These are phyloP conservation scores for Claviceps maximensis DNA, from an alignment of 2,329 filamentous ascomycete species.

Conservation along the genomic window DNA sequence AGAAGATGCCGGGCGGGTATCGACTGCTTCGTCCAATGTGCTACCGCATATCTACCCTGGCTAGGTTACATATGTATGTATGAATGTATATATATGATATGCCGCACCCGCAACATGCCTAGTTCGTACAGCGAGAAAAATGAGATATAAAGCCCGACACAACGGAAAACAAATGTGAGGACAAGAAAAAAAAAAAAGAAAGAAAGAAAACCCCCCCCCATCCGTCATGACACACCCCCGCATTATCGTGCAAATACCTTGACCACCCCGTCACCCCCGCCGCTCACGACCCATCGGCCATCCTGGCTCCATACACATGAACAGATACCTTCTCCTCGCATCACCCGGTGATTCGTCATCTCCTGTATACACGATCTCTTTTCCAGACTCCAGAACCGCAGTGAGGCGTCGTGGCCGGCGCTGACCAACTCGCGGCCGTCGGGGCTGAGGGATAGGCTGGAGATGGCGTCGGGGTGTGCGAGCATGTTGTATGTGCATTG, in stretches of 20 bases:
- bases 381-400: conserved; percentile 94
- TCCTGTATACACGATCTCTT: conserved; percentile 93
- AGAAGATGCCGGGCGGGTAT: conserved; percentile 20
- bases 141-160: too few species aligned
- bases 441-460: conserved; percentile 78
- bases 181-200: not conserved
- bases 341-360: conserved; percentile 81
- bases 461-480: conserved; percentile 86
- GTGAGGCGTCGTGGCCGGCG: conserved; percentile 85
- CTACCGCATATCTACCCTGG: conserved; percentile 5
- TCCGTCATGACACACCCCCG: not conserved
- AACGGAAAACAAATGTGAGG: not conserved
- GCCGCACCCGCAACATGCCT: conserved; percentile 6
- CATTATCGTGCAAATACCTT: conserved; percentile 64
- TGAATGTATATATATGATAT: not conserved
- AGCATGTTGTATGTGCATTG: conserved; percentile 99
- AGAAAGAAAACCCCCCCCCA: not conserved
- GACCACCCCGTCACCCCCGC: conserved; percentile 86
- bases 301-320: conserved; percentile 92
- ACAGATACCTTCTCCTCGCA: conserved; percentile 93
- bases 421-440: conserved; percentile 91
- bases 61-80: not conserved
- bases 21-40: conserved; percentile 14
- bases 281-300: conserved; percentile 86
- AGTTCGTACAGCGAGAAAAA: conserved; percentile 1